Evolutionary conservation across 306 rosid genomes (phyloP).

Genomic region (Cucumis melo): DNA sequence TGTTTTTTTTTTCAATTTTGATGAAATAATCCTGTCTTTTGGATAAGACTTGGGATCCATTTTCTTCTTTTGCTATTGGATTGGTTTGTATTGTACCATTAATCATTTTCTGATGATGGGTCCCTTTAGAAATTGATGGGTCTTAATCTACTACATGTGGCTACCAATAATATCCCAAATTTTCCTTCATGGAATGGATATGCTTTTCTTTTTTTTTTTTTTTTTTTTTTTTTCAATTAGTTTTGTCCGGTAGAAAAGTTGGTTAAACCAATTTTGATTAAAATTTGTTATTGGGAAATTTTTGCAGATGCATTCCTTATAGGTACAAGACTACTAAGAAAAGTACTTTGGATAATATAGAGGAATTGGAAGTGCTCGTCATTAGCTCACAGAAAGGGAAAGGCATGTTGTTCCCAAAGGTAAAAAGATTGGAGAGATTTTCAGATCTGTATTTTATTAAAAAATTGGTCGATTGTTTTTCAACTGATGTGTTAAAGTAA

Average conservation of each 20-base stretch:
- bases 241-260: not conserved
- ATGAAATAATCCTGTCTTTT: not conserved
- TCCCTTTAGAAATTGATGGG: not conserved
- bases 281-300: not conserved
- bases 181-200: not conserved
- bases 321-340: conserved; percentile 37
- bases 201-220: not conserved
- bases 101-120: not conserved
- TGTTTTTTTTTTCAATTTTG: not conserved
- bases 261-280: not conserved
- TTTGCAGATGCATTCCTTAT: conserved; percentile 83
- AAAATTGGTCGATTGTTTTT: not conserved
- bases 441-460: not conserved
- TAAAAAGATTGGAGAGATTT: conserved; percentile 10
- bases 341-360: conserved; percentile 14
- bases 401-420: conserved; percentile 90
- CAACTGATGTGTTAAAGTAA: not conserved
- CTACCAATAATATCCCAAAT: not conserved
- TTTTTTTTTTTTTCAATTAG: not conserved
- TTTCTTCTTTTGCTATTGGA: not conserved
- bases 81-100: not conserved
- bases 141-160: not conserved
- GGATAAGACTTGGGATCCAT: not conserved
- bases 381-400: conserved; percentile 85
- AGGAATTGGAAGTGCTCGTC: conserved; percentile 65